Evolutionary conservation across 2,329 filamentous ascomycete species (phyloP).

Genomic region (Alternaria sp.): DNA sequence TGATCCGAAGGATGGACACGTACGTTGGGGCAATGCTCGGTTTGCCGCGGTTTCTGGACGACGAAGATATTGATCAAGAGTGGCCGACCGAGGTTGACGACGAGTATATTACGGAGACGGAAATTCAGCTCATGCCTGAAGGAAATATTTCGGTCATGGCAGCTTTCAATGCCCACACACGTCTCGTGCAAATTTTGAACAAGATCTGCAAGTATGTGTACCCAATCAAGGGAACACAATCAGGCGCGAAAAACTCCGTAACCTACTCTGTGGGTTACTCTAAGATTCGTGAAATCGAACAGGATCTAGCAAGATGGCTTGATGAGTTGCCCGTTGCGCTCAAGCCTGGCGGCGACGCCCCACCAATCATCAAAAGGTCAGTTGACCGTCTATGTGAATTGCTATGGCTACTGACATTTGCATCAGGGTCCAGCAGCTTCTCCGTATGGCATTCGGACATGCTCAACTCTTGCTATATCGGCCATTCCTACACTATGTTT

Average conservation of each 20-base stretch:
- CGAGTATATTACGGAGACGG: slow-evolving; percentile 60
- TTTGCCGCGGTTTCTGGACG: slow-evolving; percentile 58
- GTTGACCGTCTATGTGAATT: slow-evolving; percentile 35
- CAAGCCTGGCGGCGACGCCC: slow-evolving; percentile 79
- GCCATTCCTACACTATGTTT: slow-evolving; percentile 84
- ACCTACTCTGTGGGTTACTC: slow-evolving; percentile 71
- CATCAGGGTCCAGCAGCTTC: slow-evolving; percentile 70
- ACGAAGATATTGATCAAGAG: slow-evolving; percentile 61
- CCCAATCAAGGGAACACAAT: slow-evolving; percentile 63
- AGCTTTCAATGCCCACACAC: slow-evolving; percentile 68
- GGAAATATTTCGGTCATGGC: slow-evolving; percentile 65
- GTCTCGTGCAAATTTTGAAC: slow-evolving; percentile 64
- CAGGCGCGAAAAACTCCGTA: slow-evolving; percentile 52
- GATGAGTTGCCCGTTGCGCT: slow-evolving; percentile 75
- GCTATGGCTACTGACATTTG: background rate
- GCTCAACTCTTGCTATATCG: slow-evolving; percentile 84
- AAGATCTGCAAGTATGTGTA: slow-evolving; percentile 72
- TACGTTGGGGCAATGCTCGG: slow-evolving; percentile 62
- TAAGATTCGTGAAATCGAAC: slow-evolving; percentile 70
- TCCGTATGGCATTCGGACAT: slow-evolving; percentile 82
- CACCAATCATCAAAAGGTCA: slow-evolving; percentile 78
- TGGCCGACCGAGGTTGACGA: slow-evolving; percentile 59
- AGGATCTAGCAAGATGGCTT: slow-evolving; percentile 70
- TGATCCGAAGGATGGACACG: slow-evolving; percentile 61
- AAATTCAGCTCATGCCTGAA: slow-evolving; percentile 63